A percentile compares a stretch with the other conserved stretches of the same genome.
phyloP scores from a whole-genome alignment of 116 monocot species.

The Cymodocea nodosa region DNA sequence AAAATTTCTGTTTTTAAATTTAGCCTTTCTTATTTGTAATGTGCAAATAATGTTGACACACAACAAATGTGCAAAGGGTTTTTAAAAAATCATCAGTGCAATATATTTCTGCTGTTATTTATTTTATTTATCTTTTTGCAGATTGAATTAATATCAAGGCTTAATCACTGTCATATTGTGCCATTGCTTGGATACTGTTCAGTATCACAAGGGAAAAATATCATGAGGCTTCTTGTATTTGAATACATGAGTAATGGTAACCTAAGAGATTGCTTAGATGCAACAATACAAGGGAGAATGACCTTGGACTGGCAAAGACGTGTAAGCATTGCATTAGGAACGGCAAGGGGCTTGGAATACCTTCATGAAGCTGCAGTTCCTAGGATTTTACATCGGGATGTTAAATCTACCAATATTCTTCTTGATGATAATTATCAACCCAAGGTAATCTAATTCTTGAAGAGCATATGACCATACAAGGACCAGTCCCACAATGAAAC shows the following conservation, averaged over 20 bases:
- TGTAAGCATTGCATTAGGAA: slow-evolving; percentile 63
- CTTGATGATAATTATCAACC: slow-evolving; percentile 51
- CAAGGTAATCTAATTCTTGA: slow-evolving; percentile 24
- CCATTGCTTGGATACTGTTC: slow-evolving; percentile 85
- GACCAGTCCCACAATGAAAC: too few species aligned
- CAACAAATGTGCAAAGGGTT: not conserved
- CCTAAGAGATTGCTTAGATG: slow-evolving; percentile 76
- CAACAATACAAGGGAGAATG: slow-evolving; percentile 25
- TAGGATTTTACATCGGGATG: slow-evolving; percentile 80
- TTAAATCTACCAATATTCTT: slow-evolving; percentile 96
- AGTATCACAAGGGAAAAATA: slow-evolving; percentile 45
- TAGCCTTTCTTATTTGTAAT: too few species aligned
- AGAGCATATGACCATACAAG: too few species aligned
- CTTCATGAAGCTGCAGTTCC: slow-evolving; percentile 92
- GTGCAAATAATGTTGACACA: too few species aligned
- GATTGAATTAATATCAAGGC: slow-evolving; percentile 84
- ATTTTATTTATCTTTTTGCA: slow-evolving; percentile 12
- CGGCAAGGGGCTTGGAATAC: slow-evolving; percentile 87
- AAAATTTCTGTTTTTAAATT: too few species aligned
- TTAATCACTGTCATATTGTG: slow-evolving; percentile 87
- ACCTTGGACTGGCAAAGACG: slow-evolving; percentile 67
- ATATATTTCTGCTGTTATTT: not conserved
- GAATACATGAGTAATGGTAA: slow-evolving; percentile 87
- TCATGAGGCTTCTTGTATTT: slow-evolving; percentile 65
- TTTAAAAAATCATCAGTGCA: not conserved